Conservation (phyloP, 257 asterid species). For the Ehretia macrophylla region DNA sequence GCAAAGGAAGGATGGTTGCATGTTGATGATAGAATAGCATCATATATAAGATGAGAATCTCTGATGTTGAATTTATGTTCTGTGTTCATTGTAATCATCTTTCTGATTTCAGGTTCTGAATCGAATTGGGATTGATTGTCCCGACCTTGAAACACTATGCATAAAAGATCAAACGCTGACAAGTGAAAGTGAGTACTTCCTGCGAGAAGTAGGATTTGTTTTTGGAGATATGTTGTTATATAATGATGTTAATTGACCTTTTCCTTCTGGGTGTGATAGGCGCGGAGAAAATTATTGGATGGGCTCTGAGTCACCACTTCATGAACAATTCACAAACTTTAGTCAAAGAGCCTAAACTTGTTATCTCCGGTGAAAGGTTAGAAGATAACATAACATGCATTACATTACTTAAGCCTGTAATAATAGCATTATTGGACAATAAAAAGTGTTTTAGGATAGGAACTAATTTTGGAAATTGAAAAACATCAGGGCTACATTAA, state of each 20-base stretch:
- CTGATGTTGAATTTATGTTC: not conserved
- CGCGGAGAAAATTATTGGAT: constrained; percentile 71
- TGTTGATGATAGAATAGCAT: too few species aligned
- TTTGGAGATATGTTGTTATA: constrained; percentile 7
- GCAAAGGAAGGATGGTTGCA: too few species aligned
- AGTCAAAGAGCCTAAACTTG: constrained; percentile 45
- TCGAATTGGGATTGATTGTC: constrained; percentile 58
- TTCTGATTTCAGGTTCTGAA: constrained; percentile 40
- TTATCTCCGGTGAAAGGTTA: constrained; percentile 65
- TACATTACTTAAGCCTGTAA: not conserved
- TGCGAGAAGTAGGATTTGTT: constrained; percentile 14
- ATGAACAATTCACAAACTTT: constrained; percentile 56
- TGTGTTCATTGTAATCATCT: not conserved
- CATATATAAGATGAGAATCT: too few species aligned
- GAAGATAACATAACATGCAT: not conserved
- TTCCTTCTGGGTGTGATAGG: constrained; percentile 39
- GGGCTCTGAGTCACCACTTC: constrained; percentile 86
- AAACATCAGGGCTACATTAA: not conserved
- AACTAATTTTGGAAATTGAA: not conserved
- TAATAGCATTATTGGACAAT: too few species aligned
- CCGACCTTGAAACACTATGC: constrained; percentile 68
- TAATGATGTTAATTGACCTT: constrained; percentile 15
- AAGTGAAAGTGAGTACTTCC: constrained; percentile 59
- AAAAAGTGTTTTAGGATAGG: not conserved
- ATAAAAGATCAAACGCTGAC: constrained; percentile 84